Conservation (phyloP, 352 stramenopile genomes). For the Blastocystis sp. region DNA sequence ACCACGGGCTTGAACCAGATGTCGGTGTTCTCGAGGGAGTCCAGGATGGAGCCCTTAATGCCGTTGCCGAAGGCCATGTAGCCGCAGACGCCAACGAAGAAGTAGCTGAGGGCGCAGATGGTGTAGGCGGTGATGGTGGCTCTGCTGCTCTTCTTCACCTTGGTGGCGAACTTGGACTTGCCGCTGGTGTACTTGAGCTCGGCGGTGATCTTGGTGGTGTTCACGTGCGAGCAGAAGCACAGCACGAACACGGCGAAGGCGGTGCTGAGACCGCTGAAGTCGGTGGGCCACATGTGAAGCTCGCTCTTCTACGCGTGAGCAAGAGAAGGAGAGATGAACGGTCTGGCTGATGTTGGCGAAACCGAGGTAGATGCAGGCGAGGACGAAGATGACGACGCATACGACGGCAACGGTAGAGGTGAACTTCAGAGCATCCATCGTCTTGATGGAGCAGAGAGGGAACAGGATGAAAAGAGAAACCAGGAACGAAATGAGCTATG, state of each 20-base stretch:
- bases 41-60: constrained; percentile 51
- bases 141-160: constrained; percentile 15
- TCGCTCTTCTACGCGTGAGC: constrained; percentile 22
- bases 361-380: constrained; percentile 56
- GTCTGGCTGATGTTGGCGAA: not conserved
- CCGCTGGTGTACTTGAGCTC: not conserved
- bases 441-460: constrained; percentile 56
- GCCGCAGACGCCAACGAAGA: constrained; percentile 53
- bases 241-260: constrained; percentile 57
- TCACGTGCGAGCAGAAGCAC: constrained; percentile 64
- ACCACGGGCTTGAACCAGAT: constrained; percentile 48
- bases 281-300: constrained; percentile 12
- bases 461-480: constrained; percentile 54
- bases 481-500: not conserved
- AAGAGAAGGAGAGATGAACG: not conserved
- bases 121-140: constrained; percentile 50
- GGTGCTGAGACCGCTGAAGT: not conserved
- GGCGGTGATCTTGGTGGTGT: constrained; percentile 25
- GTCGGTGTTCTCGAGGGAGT: constrained; percentile 25
- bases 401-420: constrained; percentile 42
- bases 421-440: constrained; percentile 59
- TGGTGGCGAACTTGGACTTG: constrained; percentile 58
- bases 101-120: constrained; percentile 26
- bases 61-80: constrained; percentile 62
- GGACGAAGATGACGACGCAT: constrained; percentile 46